A percentile compares a stretch with the other conserved stretches of the same genome.
Evolutionary conservation across 306 rosid species (phyloP).

Genomic region (Rosa multiflora): DNA sequence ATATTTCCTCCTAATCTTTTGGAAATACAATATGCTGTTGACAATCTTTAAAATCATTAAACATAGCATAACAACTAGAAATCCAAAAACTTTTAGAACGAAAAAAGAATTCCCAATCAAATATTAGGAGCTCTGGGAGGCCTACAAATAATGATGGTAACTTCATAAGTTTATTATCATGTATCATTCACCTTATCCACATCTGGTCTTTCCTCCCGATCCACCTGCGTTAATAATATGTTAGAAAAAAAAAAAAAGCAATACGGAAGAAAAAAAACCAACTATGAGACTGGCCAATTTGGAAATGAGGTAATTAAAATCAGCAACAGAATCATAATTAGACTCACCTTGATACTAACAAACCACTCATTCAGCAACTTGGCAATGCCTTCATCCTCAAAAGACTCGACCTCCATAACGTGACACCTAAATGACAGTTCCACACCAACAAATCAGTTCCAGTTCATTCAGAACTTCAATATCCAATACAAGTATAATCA

Average conservation of each 20-base stretch:
- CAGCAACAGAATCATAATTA: background rate
- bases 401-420: conserved; percentile 98
- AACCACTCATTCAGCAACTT: conserved; percentile 84
- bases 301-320: conserved; percentile 15
- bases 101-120: background rate
- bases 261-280: background rate
- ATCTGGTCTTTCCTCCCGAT: conserved; percentile 96
- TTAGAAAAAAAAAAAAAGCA: conserved; percentile 13
- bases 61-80: background rate
- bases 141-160: background rate
- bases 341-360: conserved; percentile 81
- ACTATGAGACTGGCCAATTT: background rate
- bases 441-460: conserved; percentile 23
- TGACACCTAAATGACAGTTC: conserved; percentile 69
- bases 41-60: background rate
- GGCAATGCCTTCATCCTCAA: conserved; percentile 78
- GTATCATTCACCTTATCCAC: conserved; percentile 74
- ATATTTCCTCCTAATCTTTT: background rate
- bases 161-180: background rate
- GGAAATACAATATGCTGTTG: background rate
- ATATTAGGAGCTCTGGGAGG: background rate
- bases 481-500: background rate
- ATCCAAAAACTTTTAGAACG: background rate
- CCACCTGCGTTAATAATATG: conserved; percentile 63
- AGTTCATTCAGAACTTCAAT: background rate